phyloP scores from a whole-genome alignment of 1,139 yeast genomes.

The Yamadazyma diospyri region DNA sequence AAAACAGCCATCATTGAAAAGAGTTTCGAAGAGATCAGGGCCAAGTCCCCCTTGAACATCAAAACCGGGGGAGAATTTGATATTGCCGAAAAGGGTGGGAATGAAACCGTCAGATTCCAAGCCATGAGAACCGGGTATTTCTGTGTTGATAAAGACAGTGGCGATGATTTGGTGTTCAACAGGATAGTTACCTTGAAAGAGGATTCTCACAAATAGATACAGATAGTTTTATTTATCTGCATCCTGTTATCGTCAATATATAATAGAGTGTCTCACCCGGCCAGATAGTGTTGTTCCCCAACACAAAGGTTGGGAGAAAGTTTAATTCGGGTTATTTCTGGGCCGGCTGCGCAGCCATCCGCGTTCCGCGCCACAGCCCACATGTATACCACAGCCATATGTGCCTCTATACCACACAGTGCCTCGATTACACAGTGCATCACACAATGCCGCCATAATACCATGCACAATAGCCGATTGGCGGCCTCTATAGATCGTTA shows the following conservation, averaged over 20 bases:
- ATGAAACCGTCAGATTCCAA: constrained; percentile 94
- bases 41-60: constrained; percentile 74
- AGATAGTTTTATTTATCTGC: neutral
- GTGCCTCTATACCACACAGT: too few relatives aligned
- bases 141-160: constrained; percentile 81
- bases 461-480: too few relatives aligned
- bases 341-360: too few relatives aligned
- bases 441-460: too few relatives aligned
- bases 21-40: constrained; percentile 65
- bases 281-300: too few relatives aligned
- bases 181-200: constrained; percentile 91
- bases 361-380: too few relatives aligned
- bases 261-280: too few relatives aligned
- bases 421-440: too few relatives aligned
- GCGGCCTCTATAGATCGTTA: too few relatives aligned
- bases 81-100: constrained; percentile 57
- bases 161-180: constrained; percentile 65
- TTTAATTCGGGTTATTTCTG: too few relatives aligned
- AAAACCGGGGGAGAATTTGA: constrained; percentile 67
- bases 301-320: constrained; percentile 1
- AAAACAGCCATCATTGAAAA: constrained; percentile 73
- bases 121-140: constrained; percentile 96
- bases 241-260: too few relatives aligned
- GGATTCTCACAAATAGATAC: constrained; percentile 29
- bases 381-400: too few relatives aligned